phyloP scores from a whole-genome alignment of 495 filamentous ascomycete species.

The Extremus antarcticus region DNA sequence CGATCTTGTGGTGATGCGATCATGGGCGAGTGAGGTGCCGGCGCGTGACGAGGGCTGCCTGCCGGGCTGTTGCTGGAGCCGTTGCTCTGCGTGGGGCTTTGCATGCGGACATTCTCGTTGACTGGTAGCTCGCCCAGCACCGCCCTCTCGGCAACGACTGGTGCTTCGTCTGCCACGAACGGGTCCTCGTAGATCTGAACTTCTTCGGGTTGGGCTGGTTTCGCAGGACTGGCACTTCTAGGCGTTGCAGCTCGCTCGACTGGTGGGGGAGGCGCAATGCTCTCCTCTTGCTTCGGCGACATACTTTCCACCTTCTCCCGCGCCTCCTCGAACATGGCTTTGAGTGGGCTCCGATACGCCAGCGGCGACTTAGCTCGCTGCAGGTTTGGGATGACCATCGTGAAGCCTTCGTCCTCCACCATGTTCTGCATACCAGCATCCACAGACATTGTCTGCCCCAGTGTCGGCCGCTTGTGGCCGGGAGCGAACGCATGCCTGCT shows the following conservation, averaged over 20 bases:
- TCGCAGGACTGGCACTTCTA: conserved; percentile 11
- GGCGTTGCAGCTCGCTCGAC: neutral
- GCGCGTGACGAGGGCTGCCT: conserved; percentile 6
- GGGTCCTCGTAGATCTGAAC: conserved; percentile 36
- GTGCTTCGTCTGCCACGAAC: conserved; percentile 20
- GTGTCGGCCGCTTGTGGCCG: conserved; percentile 20
- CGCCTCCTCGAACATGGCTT: conserved; percentile 18
- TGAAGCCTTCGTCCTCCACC: conserved; percentile 32
- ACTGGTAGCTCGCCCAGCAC: conserved; percentile 33
- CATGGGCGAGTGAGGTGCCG: conserved; percentile 4
- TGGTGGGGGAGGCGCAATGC: neutral
- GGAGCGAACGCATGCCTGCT: conserved; percentile 5
- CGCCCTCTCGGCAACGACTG: conserved; percentile 18
- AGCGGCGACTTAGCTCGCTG: conserved; percentile 15
- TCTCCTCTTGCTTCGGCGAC: conserved; percentile 1
- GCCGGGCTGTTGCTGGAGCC: conserved; percentile 16
- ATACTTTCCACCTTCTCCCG: conserved; percentile 7
- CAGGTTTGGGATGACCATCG: conserved; percentile 33
- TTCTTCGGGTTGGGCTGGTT: conserved; percentile 17
- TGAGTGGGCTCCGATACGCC: conserved; percentile 16
- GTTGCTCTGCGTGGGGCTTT: conserved; percentile 20
- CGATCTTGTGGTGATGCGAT: conserved; percentile 34
- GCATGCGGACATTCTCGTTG: conserved; percentile 29
- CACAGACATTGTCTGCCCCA: conserved; percentile 25
- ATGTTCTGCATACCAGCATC: conserved; percentile 24